Evolutionary conservation across 2,329 filamentous ascomycete genomes (phyloP), one percentile per base, ranked within the genome.

Genomic region (Polytolypa hystricis): DNA sequence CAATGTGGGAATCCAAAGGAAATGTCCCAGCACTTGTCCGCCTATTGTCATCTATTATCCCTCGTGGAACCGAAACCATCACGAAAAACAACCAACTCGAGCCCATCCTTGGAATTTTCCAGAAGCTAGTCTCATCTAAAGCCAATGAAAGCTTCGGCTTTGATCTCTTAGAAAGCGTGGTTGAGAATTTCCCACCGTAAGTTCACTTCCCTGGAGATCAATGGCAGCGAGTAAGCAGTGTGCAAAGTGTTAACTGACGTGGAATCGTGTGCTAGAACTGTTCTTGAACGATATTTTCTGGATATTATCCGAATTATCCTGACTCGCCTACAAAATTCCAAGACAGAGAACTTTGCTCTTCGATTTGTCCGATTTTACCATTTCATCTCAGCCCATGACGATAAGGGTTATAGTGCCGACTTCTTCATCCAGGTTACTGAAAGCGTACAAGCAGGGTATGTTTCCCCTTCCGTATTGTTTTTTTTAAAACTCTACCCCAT

Each of bases 331-430:
- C 70, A 66, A 67, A 80, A 69, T 64, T 84, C 63, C 62, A 91
- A 73, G 64, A 79, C 87, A 0, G 89, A 96, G 50, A 81, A 77
- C 31, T 82, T 93, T 60, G 82, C 86, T 50, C 67, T 84, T 37
- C 81, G 86, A 36, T 95, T 98, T 56, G 82, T 87, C 37, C 81
- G 86, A 21, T 93, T 98, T 68, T 98, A 93, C 58, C 89, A 98
- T 60, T 78, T 95, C 44, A 74, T 96, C 37, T 84, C 84, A 19
- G 84, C 86, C 12, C 73, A 71, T 43, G 76, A 81, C 21, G 81
- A 91, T 44, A 75, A 77, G 47, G 85, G 86, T n/a, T 77, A 91
- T 40, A 91, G 89, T 32, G 75, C 86, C 5, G 91, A 98, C 61
- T 94, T 85, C 65, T 91, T 95, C 64, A 83, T 95, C 61, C 72